Base-by-base conservation (phyloP, 139 green algal species). In the Coccomyxa sp. region DNA sequence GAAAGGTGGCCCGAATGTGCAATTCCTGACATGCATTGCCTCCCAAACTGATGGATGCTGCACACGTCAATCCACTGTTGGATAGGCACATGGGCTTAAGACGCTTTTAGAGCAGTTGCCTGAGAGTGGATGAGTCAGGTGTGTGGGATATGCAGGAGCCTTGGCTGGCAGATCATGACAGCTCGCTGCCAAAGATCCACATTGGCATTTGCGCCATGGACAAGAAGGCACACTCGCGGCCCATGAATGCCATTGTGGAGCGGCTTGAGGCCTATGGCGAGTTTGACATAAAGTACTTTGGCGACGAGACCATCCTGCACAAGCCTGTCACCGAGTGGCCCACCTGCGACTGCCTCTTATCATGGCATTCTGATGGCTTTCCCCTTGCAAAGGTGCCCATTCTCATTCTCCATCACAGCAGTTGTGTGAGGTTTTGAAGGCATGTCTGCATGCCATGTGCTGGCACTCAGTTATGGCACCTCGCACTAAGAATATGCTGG, bases 291-390 rank as follows among this genome's bases (percentile, higher is more conserved):
- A 76, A 96, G 0, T 85, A 93, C 23, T 99, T 99, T 88, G 94
- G 93, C 7, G 94, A 98, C 82, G 88, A 97, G n/a, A 87, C 88
- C 63, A 98, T 99, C 71, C 79, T 98, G 63, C 88, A 97, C 58
- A 83, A 94, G 82, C 88, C 92, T 0, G 86, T 98, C 12, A 93
- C 98, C 31, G 90, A 96, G 51, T 99, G 97, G 97, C 97, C 97
- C 1, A 66, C 90, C 18, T 94, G 91, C 32, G 92, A 98, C 66
- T 94, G 89, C 79, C 85, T 99, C 78, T 92, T 99, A 76, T 93
- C 91, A 51, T 99, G 97, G 94, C 95, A 98, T 91, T 96, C 89
- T 58, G 91, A 96, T 13, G 95, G 95, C n/a, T 99, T 99, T 77
- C 97, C 97, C 0, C 87, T 99, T 17, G 81, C 89, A 21, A 99